Evolutionary conservation across 352 stramenopile species (phyloP).

Genomic region (Sclerospora graminicola): DNA sequence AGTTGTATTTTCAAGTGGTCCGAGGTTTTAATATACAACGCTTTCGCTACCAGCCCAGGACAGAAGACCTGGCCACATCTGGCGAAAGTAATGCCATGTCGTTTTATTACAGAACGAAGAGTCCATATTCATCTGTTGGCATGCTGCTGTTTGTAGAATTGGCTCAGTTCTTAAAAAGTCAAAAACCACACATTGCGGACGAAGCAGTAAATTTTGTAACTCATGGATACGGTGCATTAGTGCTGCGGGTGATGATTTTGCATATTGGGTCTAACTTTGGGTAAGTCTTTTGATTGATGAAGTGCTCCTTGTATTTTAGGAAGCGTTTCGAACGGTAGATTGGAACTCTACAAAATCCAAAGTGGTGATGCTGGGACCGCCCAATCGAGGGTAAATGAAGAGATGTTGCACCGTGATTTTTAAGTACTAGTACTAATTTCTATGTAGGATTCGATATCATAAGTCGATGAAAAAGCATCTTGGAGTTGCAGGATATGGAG

Average conservation of each 20-base stretch:
- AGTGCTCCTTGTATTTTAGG: slow-evolving; percentile 17
- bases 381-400: slow-evolving; percentile 44
- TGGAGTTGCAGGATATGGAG: slow-evolving; percentile 43
- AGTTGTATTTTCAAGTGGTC: slow-evolving; percentile 28
- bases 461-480: slow-evolving; percentile 47
- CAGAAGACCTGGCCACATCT: slow-evolving; percentile 16
- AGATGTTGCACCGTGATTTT: slow-evolving; percentile 9
- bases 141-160: slow-evolving; percentile 18
- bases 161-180: slow-evolving; percentile 32
- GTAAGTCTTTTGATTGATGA: slow-evolving; percentile 6
- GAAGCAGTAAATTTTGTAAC: slow-evolving; percentile 62
- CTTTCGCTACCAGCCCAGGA: slow-evolving; percentile 36
- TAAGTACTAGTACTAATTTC: slow-evolving; percentile 10
- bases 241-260: slow-evolving; percentile 30
- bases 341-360: slow-evolving; percentile 68
- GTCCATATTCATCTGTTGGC: too few species aligned
- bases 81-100: too few species aligned
- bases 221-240: slow-evolving; percentile 56
- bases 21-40: slow-evolving; percentile 33
- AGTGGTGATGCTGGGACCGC: slow-evolving; percentile 59
- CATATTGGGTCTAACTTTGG: not conserved
- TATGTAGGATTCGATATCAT: slow-evolving; percentile 46
- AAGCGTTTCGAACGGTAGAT: slow-evolving; percentile 58
- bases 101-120: too few species aligned
- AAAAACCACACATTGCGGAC: slow-evolving; percentile 51